Evolutionary conservation across 2,329 filamentous ascomycete species (phyloP), one percentile per base, ranked within the genome.

Genomic region (Diaporthe ilicicola): DNA sequence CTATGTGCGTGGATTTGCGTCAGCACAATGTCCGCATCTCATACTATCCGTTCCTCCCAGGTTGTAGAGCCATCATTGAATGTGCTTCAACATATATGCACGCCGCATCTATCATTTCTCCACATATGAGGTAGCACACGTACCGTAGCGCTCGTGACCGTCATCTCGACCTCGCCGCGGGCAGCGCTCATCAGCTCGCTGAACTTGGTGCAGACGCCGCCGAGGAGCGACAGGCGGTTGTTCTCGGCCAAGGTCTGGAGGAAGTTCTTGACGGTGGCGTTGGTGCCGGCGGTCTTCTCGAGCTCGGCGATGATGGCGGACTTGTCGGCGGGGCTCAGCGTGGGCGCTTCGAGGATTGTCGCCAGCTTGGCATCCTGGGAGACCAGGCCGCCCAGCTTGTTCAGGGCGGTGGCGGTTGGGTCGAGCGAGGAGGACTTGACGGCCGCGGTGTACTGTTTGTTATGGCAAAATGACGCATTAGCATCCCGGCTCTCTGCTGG

Each of bases 251-350:
- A 90, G 70, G 95, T 93, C 70, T 87, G 81, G 77, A 99, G 90
- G 88, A 99, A 95, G 90, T 98, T 97, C 91, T 96, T 94, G 83
- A 98, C 86, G 74, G 95, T 94, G 81, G 93, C 90, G 82, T 91
- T 82, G 76, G 85, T 84, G 77, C 92, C 92, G 75, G 92, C 86
- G 80, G 91, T 89, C 90, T 97, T 97, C 84, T 92, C 88, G 77
- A 99, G 90, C 89, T 98, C 95, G 79, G 89, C 85, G 74, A 98
- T 85, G 80, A 99, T 94, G 83, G 92, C 87, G 78, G 89, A 85
- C 91, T 98, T 98, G 89, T 99, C 95, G 76, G 84, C 83, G 74
- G 84, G 83, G 80, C 86, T 89, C 74, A 99, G 92, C 72, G 93
- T 96, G 29, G 96, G 96, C 70, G 95, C 91, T 76, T 83, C 81